Evolutionary conservation across 768 basidiomycete species (phyloP), one percentile per base, ranked within the genome.

Genomic region (Hemileccinum impolitum): DNA sequence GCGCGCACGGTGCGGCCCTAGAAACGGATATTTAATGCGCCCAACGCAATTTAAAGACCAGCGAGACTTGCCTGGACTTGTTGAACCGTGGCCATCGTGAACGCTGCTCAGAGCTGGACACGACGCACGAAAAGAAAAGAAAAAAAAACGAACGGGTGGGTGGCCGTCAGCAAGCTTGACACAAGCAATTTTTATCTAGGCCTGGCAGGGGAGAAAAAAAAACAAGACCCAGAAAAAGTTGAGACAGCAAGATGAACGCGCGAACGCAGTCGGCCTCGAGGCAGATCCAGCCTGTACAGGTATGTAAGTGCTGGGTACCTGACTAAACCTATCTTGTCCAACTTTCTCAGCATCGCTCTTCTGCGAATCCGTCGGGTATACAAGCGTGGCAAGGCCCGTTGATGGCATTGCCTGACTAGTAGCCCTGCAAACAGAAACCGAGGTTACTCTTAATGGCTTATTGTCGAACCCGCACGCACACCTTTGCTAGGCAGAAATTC

Each of bases 1-100:
- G 50, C 39, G 40, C 61, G 61, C 23, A 28, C 23, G 40, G 53
- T 25, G 54, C 62, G 63, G 37, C 15, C n/a, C 62, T 64, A 46
- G 12, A 6, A 1, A 3, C 28, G 23, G 23, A 30, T 30, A 12
- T 30, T 30, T 23, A 23, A 23, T 23, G 23, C 23, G 23, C 23
- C 23, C 23, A 23, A 23, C 23, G 23, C 23, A 23, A 23, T 23
- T 23, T 23, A 23, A 23, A 23, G 30, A 15, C 39, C 28, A 59
- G 34, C 14, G 11, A n/a, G 26, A 57, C 59, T 53, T 49, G 47
- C 56, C 49, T 61, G 59, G 35, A 43, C 18, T 13, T 39, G 35
- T 21, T 45, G 53, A 11, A 48, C 47, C 1, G 38, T 36, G 23
- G 54, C 54, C 58, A 60, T 58, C 23, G 23, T 6, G 23, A 23